Base-by-base conservation (phyloP, 345 rosid species). In the Noccaea caerulescens region DNA sequence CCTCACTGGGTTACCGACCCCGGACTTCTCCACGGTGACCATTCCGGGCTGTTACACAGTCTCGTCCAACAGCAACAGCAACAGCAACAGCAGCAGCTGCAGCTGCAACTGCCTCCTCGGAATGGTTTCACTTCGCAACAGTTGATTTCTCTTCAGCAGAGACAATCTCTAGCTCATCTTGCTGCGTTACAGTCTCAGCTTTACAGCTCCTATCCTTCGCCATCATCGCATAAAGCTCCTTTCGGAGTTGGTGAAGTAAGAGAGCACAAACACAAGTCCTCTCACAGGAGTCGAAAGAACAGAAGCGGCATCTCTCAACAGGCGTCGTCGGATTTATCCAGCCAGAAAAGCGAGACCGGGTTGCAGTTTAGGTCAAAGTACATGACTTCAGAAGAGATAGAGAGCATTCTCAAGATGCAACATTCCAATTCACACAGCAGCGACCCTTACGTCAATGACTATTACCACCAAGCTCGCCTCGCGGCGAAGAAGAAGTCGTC, bases 371-470 rank as follows among this genome's bases (percentile, higher is more conserved):
- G 92, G 56, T 94, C 99, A 60, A 95, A 92, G 88, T 77, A 95
- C 78, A 95, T 95, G 99, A 86, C 93, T 41, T 72, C 89, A 50
- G 98, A 95, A 68, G 99, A 94, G 80, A 91, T 94, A 1, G 99
- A 94, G 82, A 91, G 93, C 75, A 88, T 94, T 62, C 86, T 94
- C 69, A 94, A 88, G 78, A 91, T 94, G 96, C 99, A 94, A 86
- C 98, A 88, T 77, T 85, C 92, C 8, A 82, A 91, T 23, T 83
- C 89, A 0, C 96, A 94, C 80, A 79, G 87, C 71, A 91, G 70
- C 61, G 98, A 91, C 66, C 93, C 91, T 3, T 94, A 94, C 45
- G 60, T 89, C 16, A 91, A 91, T 80, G 99, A 94, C 81, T 94
- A 94, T 71, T 94, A 94, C 77, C 96, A 89, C 70, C 99, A 89